Conservation (phyloP, 202 grass and related monocot species). For the Cymbopogon flexuosus region DNA sequence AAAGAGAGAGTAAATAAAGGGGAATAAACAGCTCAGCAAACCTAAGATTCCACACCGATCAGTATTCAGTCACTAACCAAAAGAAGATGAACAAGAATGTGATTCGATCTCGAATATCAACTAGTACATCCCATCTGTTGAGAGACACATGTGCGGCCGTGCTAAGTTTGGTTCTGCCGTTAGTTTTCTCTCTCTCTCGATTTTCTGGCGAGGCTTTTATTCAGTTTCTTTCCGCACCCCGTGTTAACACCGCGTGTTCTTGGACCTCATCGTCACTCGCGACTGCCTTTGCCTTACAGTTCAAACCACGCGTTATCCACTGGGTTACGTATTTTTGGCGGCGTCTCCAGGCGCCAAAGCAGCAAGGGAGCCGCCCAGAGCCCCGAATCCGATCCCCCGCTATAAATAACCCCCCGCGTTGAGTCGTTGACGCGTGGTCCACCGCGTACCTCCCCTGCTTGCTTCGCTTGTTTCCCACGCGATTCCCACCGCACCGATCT, state of each 20-base stretch:
- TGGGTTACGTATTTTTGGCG: background rate
- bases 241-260: background rate
- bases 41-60: background rate
- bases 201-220: background rate
- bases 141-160: background rate
- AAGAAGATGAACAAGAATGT: background rate
- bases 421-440: background rate
- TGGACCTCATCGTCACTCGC: background rate
- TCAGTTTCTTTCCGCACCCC: background rate
- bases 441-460: background rate
- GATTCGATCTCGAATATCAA: background rate
- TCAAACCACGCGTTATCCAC: background rate
- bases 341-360: background rate
- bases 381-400: background rate
- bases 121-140: background rate
- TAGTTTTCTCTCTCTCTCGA: background rate
- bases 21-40: background rate
- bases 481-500: constrained; percentile 28
- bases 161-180: background rate
- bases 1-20: background rate
- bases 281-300: background rate
- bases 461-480: constrained; percentile 10
- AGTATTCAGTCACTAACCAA: background rate
- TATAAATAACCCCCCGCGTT: background rate
- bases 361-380: background rate